phyloP scores from a whole-genome alignment of 805 yeast genomes.

The Ogataea nonfermentans region DNA sequence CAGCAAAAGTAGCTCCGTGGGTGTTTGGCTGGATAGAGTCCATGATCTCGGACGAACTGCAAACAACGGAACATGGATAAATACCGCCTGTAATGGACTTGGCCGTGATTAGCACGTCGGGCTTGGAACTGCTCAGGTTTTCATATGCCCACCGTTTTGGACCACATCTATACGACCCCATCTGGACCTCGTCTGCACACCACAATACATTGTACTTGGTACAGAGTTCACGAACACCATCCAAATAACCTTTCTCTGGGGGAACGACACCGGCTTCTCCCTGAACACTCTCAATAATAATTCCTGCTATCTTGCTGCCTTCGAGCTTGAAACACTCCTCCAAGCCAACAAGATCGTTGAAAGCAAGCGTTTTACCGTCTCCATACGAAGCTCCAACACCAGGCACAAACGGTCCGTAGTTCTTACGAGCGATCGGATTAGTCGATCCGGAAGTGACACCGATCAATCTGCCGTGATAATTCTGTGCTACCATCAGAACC shows the following conservation, averaged over 20 bases:
- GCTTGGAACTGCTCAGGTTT: slow-evolving; percentile 29
- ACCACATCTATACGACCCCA: slow-evolving; percentile 39
- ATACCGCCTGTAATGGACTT: slow-evolving; percentile 32
- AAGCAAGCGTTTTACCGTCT: slow-evolving; percentile 29
- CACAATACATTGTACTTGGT: slow-evolving; percentile 32
- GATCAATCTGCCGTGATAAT: slow-evolving; percentile 40
- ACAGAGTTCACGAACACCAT: slow-evolving; percentile 34
- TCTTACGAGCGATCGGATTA: slow-evolving; percentile 33
- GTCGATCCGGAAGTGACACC: slow-evolving; percentile 40
- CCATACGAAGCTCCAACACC: slow-evolving; percentile 33
- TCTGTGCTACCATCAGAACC: slow-evolving; percentile 35
- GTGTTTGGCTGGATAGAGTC: slow-evolving; percentile 27
- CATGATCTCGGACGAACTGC: slow-evolving; percentile 24
- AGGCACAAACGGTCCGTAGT: slow-evolving; percentile 34
- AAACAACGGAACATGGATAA: slow-evolving; percentile 27
- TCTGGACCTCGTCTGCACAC: slow-evolving; percentile 39
- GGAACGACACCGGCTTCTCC: slow-evolving; percentile 41
- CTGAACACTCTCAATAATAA: slow-evolving; percentile 39
- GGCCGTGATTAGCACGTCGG: slow-evolving; percentile 30
- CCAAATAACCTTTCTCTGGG: slow-evolving; percentile 34
- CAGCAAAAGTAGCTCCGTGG: slow-evolving; percentile 32
- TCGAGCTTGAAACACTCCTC: slow-evolving; percentile 29
- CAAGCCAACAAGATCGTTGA: slow-evolving; percentile 29
- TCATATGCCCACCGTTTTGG: slow-evolving; percentile 35
- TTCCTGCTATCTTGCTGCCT: slow-evolving; percentile 35